Evolutionary conservation across 495 filamentous ascomycete species (phyloP).

Genomic region (Podospora appendiculata): DNA sequence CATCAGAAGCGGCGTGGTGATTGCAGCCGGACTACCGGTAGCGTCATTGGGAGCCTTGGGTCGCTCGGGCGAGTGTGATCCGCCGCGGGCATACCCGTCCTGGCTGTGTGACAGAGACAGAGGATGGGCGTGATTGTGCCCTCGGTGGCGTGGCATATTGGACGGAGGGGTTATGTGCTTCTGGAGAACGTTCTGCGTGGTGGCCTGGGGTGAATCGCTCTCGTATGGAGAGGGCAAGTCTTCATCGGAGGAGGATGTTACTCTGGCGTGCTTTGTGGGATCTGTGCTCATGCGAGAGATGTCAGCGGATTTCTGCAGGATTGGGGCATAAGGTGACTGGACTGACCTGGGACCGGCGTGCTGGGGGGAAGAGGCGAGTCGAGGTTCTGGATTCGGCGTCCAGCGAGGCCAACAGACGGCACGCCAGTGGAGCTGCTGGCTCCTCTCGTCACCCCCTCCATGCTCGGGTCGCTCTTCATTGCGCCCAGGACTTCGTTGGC

Average conservation of each 20-base stretch:
- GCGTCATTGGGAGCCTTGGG: slow-evolving; percentile 10
- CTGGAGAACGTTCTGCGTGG: slow-evolving; percentile 18
- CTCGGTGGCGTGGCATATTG: slow-evolving; percentile 22
- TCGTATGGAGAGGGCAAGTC: slow-evolving; percentile 15
- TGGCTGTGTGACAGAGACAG: slow-evolving; percentile 27
- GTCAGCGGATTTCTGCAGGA: background rate
- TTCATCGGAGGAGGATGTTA: slow-evolving; percentile 26
- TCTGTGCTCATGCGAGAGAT: slow-evolving; percentile 14
- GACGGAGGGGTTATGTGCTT: slow-evolving; percentile 16
- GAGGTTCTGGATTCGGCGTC: slow-evolving; percentile 47
- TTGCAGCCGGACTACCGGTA: slow-evolving; percentile 15
- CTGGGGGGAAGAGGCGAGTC: slow-evolving; percentile 43
- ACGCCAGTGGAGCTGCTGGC: slow-evolving; percentile 18
- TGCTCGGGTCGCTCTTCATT: slow-evolving; percentile 59
- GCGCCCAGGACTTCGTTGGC: slow-evolving; percentile 81
- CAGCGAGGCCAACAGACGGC: slow-evolving; percentile 33
- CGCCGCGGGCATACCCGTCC: slow-evolving; percentile 20
- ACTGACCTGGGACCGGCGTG: slow-evolving; percentile 37
- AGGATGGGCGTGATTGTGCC: slow-evolving; percentile 14
- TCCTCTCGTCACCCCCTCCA: slow-evolving; percentile 26
- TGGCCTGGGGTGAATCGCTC: slow-evolving; percentile 19
- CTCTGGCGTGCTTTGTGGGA: slow-evolving; percentile 27
- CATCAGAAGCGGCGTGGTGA: slow-evolving; percentile 46
- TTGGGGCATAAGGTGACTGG: background rate
- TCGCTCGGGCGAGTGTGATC: slow-evolving; percentile 20